phyloP scores from a whole-genome alignment of 805 yeast genomes.

The Hanseniaspora thailandica region DNA sequence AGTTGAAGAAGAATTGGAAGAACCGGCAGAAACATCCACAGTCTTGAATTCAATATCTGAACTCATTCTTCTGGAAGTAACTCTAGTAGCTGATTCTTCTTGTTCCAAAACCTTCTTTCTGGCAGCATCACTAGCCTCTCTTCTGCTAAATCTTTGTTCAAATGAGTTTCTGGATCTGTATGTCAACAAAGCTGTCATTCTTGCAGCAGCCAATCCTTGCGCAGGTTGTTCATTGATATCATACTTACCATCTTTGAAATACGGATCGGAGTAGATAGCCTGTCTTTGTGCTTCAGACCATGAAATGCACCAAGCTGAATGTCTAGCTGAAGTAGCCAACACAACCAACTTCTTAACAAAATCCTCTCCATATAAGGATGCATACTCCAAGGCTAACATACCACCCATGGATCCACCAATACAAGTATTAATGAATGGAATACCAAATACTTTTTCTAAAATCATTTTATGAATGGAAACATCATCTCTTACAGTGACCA shows the following conservation, averaged over 20 bases:
- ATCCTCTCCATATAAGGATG: constrained; percentile 45
- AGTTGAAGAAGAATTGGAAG: constrained; percentile 25
- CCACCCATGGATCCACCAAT: constrained; percentile 99
- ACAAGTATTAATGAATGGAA: constrained; percentile 65
- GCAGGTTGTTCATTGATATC: constrained; percentile 65
- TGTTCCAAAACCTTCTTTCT: constrained; percentile 15
- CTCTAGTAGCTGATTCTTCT: background rate
- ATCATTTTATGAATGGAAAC: constrained; percentile 65
- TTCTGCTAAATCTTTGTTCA: constrained; percentile 85
- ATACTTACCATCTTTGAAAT: constrained; percentile 83
- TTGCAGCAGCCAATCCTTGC: constrained; percentile 84
- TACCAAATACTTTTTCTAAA: constrained; percentile 39
- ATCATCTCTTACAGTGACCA: constrained; percentile 89
- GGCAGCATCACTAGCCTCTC: constrained; percentile 38
- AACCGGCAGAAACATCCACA: constrained; percentile 25
- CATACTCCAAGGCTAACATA: constrained; percentile 85
- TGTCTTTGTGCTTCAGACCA: constrained; percentile 99
- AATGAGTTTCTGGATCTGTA: constrained; percentile 87
- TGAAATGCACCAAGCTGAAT: constrained; percentile 96
- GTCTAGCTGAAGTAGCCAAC: constrained; percentile 85
- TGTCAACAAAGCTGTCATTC: constrained; percentile 91
- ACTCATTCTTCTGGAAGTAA: constrained; percentile 19
- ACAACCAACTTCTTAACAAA: constrained; percentile 69
- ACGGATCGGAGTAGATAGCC: constrained; percentile 88
- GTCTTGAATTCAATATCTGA: constrained; percentile 18